Evolutionary conservation across 1,139 yeast species (phyloP), one percentile per base, ranked within the genome.

Genomic region (Debaryomyces sp.): DNA sequence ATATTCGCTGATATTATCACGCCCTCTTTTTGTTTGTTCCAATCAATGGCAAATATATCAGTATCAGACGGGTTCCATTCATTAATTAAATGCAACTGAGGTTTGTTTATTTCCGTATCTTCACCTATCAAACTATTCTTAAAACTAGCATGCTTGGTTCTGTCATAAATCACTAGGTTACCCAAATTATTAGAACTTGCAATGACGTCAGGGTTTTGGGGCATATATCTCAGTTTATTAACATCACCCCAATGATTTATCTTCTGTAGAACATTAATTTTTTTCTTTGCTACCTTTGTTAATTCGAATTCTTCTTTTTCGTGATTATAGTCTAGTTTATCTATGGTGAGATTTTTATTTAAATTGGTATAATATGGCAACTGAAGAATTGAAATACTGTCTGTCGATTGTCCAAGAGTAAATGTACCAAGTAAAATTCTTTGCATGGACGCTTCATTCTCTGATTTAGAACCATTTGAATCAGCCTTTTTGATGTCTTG

Each of bases 121-220:
- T 68, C 71, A 24, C 57, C 57, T n/a, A 60, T 52, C 34, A 62
- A 55, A 23, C 63, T 59, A 49, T 63, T 72, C 51, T 66, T 64
- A 59, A 73, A 73, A 55, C 70, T 71, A 48, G 82, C 71, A 55
- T 78, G 82, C 52, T 77, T 78, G 1, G 86, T 80, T 50, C 85
- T 62, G 58, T 81, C 82, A 55, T 74, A 81, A 4, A 81, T 63
- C 27, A 67, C 68, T 47, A 80, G 52, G 38, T 70, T 70, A 2
- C 80, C 80, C 21, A 58, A 49, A 53, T 71, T 73, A 54, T 73
- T 75, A 30, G 71, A 68, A 56, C 75, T 68, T 17, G 79, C 80
- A 27, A 75, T 64, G 3, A 75, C 63, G 45, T 75, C 75, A 12
- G 78, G 78, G 51, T 74, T 72, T 53, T 74, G 80, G 10, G 78